Base-by-base conservation (phyloP, 2,329 filamentous ascomycete genomes). In the Colletotrichum lindemuthianum region DNA sequence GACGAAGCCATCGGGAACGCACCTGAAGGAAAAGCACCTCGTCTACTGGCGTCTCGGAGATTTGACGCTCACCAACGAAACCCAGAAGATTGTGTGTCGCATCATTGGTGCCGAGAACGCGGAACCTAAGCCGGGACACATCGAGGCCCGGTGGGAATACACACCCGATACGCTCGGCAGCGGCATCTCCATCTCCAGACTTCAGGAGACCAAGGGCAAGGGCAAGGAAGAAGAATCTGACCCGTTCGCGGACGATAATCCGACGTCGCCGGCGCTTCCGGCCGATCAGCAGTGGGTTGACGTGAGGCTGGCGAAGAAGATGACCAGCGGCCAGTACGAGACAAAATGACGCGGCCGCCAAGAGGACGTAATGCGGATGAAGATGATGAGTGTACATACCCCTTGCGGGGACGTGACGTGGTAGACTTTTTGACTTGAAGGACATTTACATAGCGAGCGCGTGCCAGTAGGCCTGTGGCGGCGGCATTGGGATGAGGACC, bases 41-140 rank as follows among this genome's bases (percentile, higher is more conserved):
- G 88, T 96, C 11, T 93, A 92, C 81, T 96, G 92, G 92, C 88
- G 90, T 12, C 78, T 96, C 0, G 90, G 90, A 49, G 90, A 96
- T 67, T 81, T 98, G 13, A 90, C 88, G 0, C 82, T 91, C 45
- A 85, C 84, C 13, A 79, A 86, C 8, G 88, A 88, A 53, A 85
- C 87, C 68, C 85, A 90, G 71, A 95, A 93, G 78, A 87, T 97
- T 63, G 89, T 97, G 7, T 96, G 93, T 64, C 88, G 93, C 3
- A 91, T 99, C 70, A 81, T 85, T 9, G 84, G 90, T 32, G 92
- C 92, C 0, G 90, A 94, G 39, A 87, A 87, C 32, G 83, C 87
- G 55, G 88, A 88, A 70, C 89, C 92, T 0, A 88, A 87, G 67
- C 87, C 91, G 6, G 93, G 93, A 0, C 88, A 87, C 58, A 85